Evolutionary conservation across 1,284 basidiomycete genomes (phyloP).

Genomic region (Ganoderma leucocontextum): DNA sequence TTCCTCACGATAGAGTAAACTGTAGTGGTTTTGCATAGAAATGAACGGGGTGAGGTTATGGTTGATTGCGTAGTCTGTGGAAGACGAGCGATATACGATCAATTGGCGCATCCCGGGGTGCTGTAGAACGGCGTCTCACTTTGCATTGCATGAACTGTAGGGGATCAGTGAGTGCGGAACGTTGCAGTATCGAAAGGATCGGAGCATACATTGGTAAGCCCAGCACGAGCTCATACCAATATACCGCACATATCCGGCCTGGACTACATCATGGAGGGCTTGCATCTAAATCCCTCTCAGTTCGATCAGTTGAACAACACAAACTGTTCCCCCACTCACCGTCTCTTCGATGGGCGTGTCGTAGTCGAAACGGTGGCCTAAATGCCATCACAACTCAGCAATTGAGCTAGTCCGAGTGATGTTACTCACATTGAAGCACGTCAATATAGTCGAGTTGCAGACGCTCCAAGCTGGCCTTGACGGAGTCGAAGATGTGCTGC

Average conservation of each 20-base stretch:
- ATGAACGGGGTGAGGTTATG: constrained; percentile 58
- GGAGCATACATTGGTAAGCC: constrained; percentile 51
- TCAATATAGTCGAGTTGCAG: constrained; percentile 56
- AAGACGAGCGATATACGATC: not conserved
- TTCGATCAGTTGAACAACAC: not conserved
- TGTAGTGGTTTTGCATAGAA: constrained; percentile 62
- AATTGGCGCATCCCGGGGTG: not conserved
- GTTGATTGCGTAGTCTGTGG: constrained; percentile 43
- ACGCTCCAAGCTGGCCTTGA: constrained; percentile 51
- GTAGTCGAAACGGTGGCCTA: constrained; percentile 42
- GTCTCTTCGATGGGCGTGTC: constrained; percentile 43
- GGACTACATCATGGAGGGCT: constrained; percentile 47
- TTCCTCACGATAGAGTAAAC: constrained; percentile 55
- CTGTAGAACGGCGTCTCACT: constrained; percentile 39
- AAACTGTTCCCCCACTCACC: constrained; percentile 13
- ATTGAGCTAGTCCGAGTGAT: not conserved
- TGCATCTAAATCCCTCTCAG: constrained; percentile 36
- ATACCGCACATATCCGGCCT: constrained; percentile 47
- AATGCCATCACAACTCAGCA: too few species aligned
- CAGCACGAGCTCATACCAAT: constrained; percentile 47
- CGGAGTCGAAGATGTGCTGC: constrained; percentile 54
- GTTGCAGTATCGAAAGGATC: not conserved
- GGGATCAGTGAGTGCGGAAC: not conserved
- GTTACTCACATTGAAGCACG: constrained; percentile 45
- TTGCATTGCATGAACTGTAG: constrained; percentile 56